These are phyloP conservation scores for Globisporangium nunn DNA, from an alignment of 352 stramenopile species.

Conservation along the genomic window DNA sequence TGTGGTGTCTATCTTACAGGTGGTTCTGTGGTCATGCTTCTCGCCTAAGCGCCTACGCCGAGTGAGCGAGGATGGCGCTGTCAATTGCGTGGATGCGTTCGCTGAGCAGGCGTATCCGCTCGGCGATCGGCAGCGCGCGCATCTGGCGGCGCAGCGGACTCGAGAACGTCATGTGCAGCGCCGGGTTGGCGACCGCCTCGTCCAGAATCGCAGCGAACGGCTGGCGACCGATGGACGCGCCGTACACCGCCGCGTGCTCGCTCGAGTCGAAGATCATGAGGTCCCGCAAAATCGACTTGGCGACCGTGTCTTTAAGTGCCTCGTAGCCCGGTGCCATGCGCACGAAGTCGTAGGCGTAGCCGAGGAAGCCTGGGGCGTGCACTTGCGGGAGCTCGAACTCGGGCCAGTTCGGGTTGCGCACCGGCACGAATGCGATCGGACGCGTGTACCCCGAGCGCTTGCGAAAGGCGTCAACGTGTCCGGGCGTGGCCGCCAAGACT, in stretches of 20 bases:
- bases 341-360: conserved; percentile 67
- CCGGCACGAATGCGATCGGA: conserved; percentile 58
- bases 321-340: conserved; percentile 52
- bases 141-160: conserved; percentile 39
- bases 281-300: conserved; percentile 70
- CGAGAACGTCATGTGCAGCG: conserved; percentile 45
- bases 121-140: conserved; percentile 30
- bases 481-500: conserved; percentile 48
- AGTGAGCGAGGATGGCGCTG: conserved; percentile 26
- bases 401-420: conserved; percentile 68
- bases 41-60: conserved; percentile 6
- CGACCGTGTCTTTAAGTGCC: conserved; percentile 47
- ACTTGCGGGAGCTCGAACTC: conserved; percentile 36
- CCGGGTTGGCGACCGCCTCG: conserved; percentile 9
- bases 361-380: conserved; percentile 43
- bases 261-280: conserved; percentile 67
- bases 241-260: conserved; percentile 40
- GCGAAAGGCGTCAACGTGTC: conserved; percentile 57
- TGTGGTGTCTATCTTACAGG: not conserved
- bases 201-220: conserved; percentile 42
- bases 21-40: too few species aligned
- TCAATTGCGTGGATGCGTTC: conserved; percentile 30
- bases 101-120: conserved; percentile 29
- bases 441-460: conserved; percentile 36
- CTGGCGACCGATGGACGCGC: conserved; percentile 20